phyloP scores from a whole-genome alignment of 1,139 yeast genomes.

The Pichia sp. region DNA sequence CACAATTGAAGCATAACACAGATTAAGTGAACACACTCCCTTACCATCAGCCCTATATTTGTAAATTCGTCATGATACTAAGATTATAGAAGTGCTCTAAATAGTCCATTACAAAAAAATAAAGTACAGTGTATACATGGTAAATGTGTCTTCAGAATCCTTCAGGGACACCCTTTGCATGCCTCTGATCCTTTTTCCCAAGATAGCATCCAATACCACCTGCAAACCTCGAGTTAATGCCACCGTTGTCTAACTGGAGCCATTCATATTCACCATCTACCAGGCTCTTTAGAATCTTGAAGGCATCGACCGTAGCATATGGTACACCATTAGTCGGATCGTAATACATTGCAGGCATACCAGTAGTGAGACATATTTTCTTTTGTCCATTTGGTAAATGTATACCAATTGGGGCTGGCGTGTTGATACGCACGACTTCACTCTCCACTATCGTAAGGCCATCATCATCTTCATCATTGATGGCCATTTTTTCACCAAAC shows the following conservation, averaged over 20 bases:
- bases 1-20: slow-evolving; percentile 26
- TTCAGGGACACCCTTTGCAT: slow-evolving; percentile 85
- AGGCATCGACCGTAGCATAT: slow-evolving; percentile 75
- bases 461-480: slow-evolving; percentile 25
- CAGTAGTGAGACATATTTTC: slow-evolving; percentile 69
- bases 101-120: neutral
- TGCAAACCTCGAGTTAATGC: slow-evolving; percentile 55
- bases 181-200: slow-evolving; percentile 47
- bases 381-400: slow-evolving; percentile 64
- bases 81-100: too few species aligned
- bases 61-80: too few species aligned
- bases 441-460: slow-evolving; percentile 32
- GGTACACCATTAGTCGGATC: slow-evolving; percentile 88
- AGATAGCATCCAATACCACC: slow-evolving; percentile 64
- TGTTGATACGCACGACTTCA: slow-evolving; percentile 41
- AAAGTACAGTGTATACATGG: neutral
- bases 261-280: slow-evolving; percentile 65
- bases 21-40: slow-evolving; percentile 9
- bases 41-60: too few species aligned
- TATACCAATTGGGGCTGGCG: slow-evolving; percentile 71
- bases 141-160: slow-evolving; percentile 40
- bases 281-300: slow-evolving; percentile 58
- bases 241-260: slow-evolving; percentile 62
- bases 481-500: slow-evolving; percentile 50
- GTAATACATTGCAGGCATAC: slow-evolving; percentile 72